Evolutionary conservation across 306 rosid species (phyloP), one percentile per base, ranked within the genome.

Genomic region (Aeschynomene evenia): DNA sequence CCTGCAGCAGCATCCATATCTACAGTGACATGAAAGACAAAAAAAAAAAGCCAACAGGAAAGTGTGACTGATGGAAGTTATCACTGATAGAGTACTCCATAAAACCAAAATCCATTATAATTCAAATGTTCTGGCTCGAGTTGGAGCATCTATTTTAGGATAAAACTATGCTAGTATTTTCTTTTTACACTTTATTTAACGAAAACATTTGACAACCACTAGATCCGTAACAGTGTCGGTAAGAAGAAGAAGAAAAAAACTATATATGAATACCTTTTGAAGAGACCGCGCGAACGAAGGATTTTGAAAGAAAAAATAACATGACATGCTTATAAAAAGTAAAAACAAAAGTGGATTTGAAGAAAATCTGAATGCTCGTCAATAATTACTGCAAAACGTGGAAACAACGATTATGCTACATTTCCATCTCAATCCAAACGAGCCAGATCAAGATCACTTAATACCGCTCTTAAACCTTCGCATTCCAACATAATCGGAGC

Each of bases 1-100:
- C 69, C 77, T 1, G 59, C 77, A 33, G 77, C 55, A 61, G 85
- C 31, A 63, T 86, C 85, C 91, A 88, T 86, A 52, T 76, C 96
- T 89, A 87, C 71, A 52, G 71, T 56, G 60, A 74, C 59, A 71
- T 56, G n/a, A 49, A 49, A 64, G 40, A 39, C 61, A 51, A 77
- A 51, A 77, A 2, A 39, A 66, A 51, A 77, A 51, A 77, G 3
- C 68, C 51, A 57, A 46, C 20, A 45, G 13, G 7, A 33, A 59
- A 54, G 46, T 4, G 22, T 29, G 14, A 53, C 13, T 1, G 12
- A 16, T 19, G 23, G n/a, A 67, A 63, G 16, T 12, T 21, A 54
- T 40, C 37, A 54, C 16, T 4, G 15, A 66, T 43, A 14, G 45
- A 64, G 14, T 40, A 48, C 15, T 55, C 5, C 31, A 5, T 28